Evolutionary conservation across 164 flowering plant genomes (phyloP).

Genomic region (Vitis cinerea): DNA sequence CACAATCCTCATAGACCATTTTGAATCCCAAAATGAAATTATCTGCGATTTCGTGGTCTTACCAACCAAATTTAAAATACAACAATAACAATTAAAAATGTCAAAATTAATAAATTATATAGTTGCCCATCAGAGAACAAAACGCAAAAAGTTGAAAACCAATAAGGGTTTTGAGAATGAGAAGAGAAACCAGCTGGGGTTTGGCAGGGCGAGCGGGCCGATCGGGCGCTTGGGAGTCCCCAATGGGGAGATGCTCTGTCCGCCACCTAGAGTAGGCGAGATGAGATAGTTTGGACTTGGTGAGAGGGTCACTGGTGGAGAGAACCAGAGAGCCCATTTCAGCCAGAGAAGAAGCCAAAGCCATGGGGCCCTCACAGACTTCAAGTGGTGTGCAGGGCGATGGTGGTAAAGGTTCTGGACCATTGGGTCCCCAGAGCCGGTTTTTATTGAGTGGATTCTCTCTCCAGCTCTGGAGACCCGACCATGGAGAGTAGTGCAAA

Average conservation of each 20-base stretch:
- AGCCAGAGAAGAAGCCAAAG: slow-evolving; percentile 56
- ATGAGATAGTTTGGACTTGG: slow-evolving; percentile 75
- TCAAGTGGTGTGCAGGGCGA: background rate
- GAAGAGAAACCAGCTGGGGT: slow-evolving; percentile 59
- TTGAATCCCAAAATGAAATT: too few species aligned
- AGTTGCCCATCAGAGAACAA: too few species aligned
- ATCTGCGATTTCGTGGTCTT: too few species aligned
- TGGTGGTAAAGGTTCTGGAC: slow-evolving; percentile 38
- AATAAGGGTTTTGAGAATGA: background rate
- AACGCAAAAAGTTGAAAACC: background rate
- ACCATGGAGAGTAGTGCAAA: slow-evolving; percentile 41
- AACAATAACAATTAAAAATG: too few species aligned
- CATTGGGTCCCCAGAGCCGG: slow-evolving; percentile 71
- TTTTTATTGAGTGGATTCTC: slow-evolving; percentile 50
- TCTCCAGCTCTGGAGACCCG: slow-evolving; percentile 74
- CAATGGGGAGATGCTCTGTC: slow-evolving; percentile 50
- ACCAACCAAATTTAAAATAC: too few species aligned
- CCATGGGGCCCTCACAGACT: slow-evolving; percentile 12
- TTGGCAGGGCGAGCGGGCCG: slow-evolving; percentile 75
- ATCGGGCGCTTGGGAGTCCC: slow-evolving; percentile 54
- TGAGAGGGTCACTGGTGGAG: slow-evolving; percentile 76
- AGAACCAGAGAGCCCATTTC: slow-evolving; percentile 81
- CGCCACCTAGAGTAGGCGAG: slow-evolving; percentile 68
- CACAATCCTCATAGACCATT: too few species aligned
- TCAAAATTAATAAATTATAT: too few species aligned